Evolutionary conservation across 2,329 filamentous ascomycete genomes (phyloP), one percentile per base, ranked within the genome.

Genomic region (Escovopsis sp.): DNA sequence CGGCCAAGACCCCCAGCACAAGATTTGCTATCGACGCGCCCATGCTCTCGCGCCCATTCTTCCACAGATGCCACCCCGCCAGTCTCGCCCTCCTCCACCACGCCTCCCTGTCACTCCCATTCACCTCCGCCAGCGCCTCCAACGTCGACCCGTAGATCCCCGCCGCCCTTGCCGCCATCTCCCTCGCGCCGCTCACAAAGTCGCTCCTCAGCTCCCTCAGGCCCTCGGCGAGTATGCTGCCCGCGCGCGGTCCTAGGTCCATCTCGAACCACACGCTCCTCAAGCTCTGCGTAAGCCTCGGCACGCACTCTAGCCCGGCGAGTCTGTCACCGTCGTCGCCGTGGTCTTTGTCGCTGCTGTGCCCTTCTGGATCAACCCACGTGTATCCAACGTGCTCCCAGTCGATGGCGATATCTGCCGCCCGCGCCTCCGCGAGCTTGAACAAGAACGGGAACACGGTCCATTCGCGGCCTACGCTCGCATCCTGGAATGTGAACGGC

Each of bases 41-140:
- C 74, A 80, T 80, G 48, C 68, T 75, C 41, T 75, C 72, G n/a
- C 73, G 64, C 0, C 73, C 72, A 36, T 76, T 74, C 45, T 76
- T 76, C 52, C 69, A 72, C 2, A 81, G 54, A 49, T 78, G 70
- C 68, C 76, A 80, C 3, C 65, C 70, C 2, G 60, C 62, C 56
- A 70, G 63, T 12, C 70, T 60, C n/a, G 68, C 49, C 19, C 61
- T 62, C 18, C 50, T 51, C 72, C 74, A 80, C 64, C 72, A 75
- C 6, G 49, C 51, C 1, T 62, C 51, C 46, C 36, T 2, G 17
- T 8, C 21, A 25, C 3, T 3, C 21, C 7, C 21, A 25, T 25
- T 8, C 21, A 9, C 21, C 21, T 25, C 21, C 8, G 21, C 21
- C 21, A 25, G 21, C 21, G 21, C 21, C 21, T 8, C 21, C 21